Evolutionary conservation across 768 basidiomycete species (phyloP).

Genomic region (Boletus vermiculosoides): DNA sequence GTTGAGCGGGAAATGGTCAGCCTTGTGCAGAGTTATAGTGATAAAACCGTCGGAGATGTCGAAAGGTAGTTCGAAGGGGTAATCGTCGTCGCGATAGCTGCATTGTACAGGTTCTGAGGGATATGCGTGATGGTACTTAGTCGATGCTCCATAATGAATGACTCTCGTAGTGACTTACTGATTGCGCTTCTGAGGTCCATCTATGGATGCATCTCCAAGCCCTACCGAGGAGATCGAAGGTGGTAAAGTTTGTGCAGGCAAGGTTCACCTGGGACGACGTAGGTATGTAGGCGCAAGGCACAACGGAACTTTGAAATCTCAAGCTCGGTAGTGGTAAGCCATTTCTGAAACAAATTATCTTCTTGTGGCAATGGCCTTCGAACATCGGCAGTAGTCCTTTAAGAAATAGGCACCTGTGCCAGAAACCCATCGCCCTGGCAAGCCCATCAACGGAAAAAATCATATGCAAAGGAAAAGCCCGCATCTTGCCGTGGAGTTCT

Average conservation of each 20-base stretch:
- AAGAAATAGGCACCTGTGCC: background rate
- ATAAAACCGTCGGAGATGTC: too few species aligned
- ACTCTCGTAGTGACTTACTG: background rate
- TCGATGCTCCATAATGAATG: too few species aligned
- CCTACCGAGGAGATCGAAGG: background rate
- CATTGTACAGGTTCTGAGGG: too few species aligned
- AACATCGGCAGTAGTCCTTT: background rate
- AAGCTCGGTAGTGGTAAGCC: too few species aligned
- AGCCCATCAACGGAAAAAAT: background rate
- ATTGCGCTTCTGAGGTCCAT: background rate
- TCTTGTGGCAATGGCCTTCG: background rate
- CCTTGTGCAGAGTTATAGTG: conserved; percentile 4
- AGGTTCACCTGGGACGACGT: background rate
- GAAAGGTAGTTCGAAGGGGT: too few species aligned
- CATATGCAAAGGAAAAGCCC: background rate
- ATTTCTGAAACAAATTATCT: background rate
- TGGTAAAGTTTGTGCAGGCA: background rate
- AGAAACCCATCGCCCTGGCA: background rate
- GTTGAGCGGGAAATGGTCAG: conserved; percentile 1
- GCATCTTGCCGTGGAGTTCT: background rate
- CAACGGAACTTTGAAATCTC: background rate
- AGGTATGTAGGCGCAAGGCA: background rate
- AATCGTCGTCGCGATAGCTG: too few species aligned
- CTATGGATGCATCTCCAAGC: conserved; percentile 1
- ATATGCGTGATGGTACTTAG: too few species aligned